phyloP scores from a whole-genome alignment of 23 red algal genomes.

The Gracilaria vermiculophylla region DNA sequence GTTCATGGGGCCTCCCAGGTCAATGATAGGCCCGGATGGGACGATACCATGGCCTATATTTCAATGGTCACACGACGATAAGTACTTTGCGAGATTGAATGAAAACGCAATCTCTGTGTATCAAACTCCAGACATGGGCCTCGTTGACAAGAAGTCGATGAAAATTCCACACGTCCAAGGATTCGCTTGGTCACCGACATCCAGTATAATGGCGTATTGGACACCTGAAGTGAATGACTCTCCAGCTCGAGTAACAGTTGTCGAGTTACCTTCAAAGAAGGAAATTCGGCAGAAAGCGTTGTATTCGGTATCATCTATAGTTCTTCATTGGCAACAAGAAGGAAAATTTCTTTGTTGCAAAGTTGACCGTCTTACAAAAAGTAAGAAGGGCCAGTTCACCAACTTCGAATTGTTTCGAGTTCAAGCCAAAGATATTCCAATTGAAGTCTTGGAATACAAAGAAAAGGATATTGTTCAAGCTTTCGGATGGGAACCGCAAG shows the following conservation, averaged over 20 bases:
- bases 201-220: conserved; percentile 93
- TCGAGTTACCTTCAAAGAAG: conserved; percentile 88
- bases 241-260: conserved; percentile 86
- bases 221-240: conserved; percentile 90
- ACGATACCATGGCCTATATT: conserved; percentile 94
- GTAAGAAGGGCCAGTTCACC: conserved; percentile 87
- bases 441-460: conserved; percentile 95
- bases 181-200: conserved; percentile 95
- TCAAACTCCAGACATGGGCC: conserved; percentile 75
- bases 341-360: conserved; percentile 94
- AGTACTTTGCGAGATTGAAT: conserved; percentile 83
- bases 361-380: conserved; percentile 86
- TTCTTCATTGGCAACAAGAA: conserved; percentile 93
- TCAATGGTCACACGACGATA: conserved; percentile 84
- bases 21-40: conserved; percentile 63
- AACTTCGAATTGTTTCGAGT: conserved; percentile 98
- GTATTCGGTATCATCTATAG: conserved; percentile 88
- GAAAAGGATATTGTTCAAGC: conserved; percentile 77
- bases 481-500: conserved; percentile 95
- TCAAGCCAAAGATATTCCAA: conserved; percentile 81
- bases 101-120: conserved; percentile 84
- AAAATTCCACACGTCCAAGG: conserved; percentile 64
- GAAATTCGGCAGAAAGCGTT: conserved; percentile 97
- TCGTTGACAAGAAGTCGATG: conserved; percentile 91
- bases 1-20: conserved; percentile 69